These are phyloP conservation scores for Tetraselmis chui DNA, from an alignment of 139 green algal species.

Conservation along the genomic window DNA sequence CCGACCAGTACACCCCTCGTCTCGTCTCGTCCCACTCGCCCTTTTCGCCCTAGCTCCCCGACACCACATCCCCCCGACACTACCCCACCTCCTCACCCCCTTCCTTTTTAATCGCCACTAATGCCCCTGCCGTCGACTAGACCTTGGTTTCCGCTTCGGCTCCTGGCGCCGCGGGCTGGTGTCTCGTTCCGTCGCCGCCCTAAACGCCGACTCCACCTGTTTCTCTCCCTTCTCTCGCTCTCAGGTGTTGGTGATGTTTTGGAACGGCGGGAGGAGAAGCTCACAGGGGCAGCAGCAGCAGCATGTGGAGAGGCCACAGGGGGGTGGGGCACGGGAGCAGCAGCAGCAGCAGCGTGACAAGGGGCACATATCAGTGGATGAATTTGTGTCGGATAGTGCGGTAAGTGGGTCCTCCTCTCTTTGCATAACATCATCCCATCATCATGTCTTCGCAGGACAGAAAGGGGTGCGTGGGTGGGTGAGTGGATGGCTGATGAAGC, in stretches of 20 bases:
- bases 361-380: not conserved
- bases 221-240: not conserved
- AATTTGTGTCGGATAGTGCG: not conserved
- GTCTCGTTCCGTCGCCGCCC: not conserved
- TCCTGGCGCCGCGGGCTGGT: not conserved
- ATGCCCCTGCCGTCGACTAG: no score
- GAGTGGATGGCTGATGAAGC: not conserved
- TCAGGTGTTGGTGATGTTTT: not conserved
- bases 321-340: not conserved
- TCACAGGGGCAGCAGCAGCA: not conserved
- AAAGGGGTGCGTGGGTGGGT: not conserved
- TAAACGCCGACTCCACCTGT: not conserved
- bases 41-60: no score
- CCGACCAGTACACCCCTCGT: no score
- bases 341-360: not conserved
- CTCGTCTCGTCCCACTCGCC: no score
- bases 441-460: not conserved
- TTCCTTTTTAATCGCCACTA: no score
- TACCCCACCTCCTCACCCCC: no score
- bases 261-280: not conserved
- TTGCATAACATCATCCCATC: not conserved
- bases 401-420: not conserved
- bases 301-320: not conserved
- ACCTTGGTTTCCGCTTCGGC: not conserved
- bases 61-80: no score